Evolutionary conservation across 345 rosid species (phyloP).

Genomic region (Euphorbia pulcherrima): DNA sequence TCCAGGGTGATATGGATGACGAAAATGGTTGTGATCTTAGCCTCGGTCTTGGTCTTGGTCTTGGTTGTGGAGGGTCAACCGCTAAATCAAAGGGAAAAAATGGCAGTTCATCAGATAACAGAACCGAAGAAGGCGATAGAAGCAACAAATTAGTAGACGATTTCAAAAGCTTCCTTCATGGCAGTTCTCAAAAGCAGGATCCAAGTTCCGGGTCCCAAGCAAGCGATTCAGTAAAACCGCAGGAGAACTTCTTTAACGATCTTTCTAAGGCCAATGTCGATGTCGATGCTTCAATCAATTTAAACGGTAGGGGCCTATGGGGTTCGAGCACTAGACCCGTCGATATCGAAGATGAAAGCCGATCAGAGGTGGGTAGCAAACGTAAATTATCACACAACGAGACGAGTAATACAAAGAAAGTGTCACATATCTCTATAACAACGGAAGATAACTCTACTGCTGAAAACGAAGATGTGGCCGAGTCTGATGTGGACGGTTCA

Average conservation of each 20-base stretch:
- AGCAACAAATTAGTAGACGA: slow-evolving; percentile 66
- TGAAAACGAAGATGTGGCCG: slow-evolving; percentile 93
- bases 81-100: slow-evolving; percentile 63
- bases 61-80: slow-evolving; percentile 79
- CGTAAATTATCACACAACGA: slow-evolving; percentile 59
- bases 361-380: slow-evolving; percentile 50
- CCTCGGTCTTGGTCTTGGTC: slow-evolving; percentile 89
- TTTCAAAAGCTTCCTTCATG: slow-evolving; percentile 69
- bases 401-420: slow-evolving; percentile 52
- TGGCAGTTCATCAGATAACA: slow-evolving; percentile 46
- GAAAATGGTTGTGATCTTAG: slow-evolving; percentile 93
- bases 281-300: slow-evolving; percentile 51
- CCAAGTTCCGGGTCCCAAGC: slow-evolving; percentile 55
- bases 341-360: slow-evolving; percentile 55
- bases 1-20: slow-evolving; percentile 55
- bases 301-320: slow-evolving; percentile 52
- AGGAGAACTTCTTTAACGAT: slow-evolving; percentile 76
- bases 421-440: slow-evolving; percentile 63
- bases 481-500: slow-evolving; percentile 87
- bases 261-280: slow-evolving; percentile 55
- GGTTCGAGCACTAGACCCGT: slow-evolving; percentile 37
- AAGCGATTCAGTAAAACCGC: slow-evolving; percentile 58
- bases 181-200: slow-evolving; percentile 51
- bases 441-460: slow-evolving; percentile 89
- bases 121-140: slow-evolving; percentile 59